These are phyloP conservation scores for Eutrema yunnanense DNA, from an alignment of 345 rosid genomes.

Conservation along the genomic window DNA sequence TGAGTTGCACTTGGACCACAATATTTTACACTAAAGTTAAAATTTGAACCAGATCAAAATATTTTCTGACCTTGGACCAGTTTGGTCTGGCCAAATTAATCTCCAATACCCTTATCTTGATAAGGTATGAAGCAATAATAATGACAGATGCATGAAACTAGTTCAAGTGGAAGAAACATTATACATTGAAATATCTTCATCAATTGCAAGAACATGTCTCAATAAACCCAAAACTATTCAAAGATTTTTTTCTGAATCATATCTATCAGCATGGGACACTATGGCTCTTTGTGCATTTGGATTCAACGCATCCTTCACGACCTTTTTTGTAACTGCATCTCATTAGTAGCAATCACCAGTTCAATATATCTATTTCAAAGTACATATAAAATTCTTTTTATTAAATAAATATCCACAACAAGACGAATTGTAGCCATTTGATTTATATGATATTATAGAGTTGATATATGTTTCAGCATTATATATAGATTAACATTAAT, in stretches of 20 bases:
- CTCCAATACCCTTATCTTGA: conserved; percentile 21
- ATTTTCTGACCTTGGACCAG: conserved; percentile 10
- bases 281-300: conserved; percentile 23
- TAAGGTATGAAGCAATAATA: conserved; percentile 18
- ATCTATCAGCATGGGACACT: conserved; percentile 33
- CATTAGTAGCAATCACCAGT: conserved; percentile 7
- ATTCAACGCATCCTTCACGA: conserved; percentile 19
- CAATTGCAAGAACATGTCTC: conserved; percentile 26
- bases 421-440: not conserved
- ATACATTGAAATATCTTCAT: conserved; percentile 24
- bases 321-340: not conserved
- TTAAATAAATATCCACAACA: not conserved
- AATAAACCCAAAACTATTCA: conserved; percentile 16
- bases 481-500: not conserved
- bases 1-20: conserved; percentile 10
- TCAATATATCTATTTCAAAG: not conserved
- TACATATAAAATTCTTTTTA: not conserved
- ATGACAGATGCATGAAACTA: conserved; percentile 32
- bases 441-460: not conserved
- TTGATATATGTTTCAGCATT: not conserved
- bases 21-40: not conserved
- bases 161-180: conserved; percentile 26
- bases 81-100: conserved; percentile 7
- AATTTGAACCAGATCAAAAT: not conserved
- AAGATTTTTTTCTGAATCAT: conserved; percentile 26